Conservation (phyloP, 192 early-diverging fungal species). For the Gonapodya prolifera region DNA sequence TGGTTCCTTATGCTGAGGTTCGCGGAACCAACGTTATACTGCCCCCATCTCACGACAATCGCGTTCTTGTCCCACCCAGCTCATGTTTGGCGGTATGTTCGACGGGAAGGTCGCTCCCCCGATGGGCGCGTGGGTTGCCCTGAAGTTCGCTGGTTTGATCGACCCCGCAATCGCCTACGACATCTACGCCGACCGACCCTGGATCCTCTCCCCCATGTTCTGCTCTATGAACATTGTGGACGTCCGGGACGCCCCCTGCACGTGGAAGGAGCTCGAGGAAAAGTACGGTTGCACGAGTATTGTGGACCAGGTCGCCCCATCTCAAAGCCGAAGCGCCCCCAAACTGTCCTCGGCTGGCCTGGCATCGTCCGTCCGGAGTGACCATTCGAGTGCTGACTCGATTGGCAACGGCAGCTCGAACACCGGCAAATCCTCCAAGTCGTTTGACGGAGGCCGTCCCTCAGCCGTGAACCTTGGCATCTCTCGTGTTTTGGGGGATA, state of each 20-base stretch:
- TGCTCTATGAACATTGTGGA: slow-evolving; percentile 63
- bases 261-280: slow-evolving; percentile 14
- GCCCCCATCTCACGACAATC: neutral
- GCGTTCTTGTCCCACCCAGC: slow-evolving; percentile 33
- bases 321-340: no score
- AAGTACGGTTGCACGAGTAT: slow-evolving; percentile 7
- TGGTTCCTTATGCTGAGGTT: neutral
- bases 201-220: slow-evolving; percentile 55
- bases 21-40: neutral
- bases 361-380: no score
- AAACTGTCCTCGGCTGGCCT: no score
- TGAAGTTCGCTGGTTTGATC: slow-evolving; percentile 61
- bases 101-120: slow-evolving; percentile 54
- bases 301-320: slow-evolving; percentile 11
- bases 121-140: slow-evolving; percentile 50
- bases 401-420: no score
- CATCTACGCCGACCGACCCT: slow-evolving; percentile 55
- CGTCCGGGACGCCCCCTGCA: slow-evolving; percentile 22
- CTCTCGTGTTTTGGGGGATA: no score
- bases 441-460: no score
- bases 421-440: no score
- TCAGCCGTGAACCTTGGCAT: no score
- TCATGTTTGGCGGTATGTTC: slow-evolving; percentile 69
- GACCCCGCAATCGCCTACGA: slow-evolving; percentile 64
- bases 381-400: no score